Conservation (phyloP, 2,329 filamentous ascomycete species). For the Calonectria henricotiae region DNA sequence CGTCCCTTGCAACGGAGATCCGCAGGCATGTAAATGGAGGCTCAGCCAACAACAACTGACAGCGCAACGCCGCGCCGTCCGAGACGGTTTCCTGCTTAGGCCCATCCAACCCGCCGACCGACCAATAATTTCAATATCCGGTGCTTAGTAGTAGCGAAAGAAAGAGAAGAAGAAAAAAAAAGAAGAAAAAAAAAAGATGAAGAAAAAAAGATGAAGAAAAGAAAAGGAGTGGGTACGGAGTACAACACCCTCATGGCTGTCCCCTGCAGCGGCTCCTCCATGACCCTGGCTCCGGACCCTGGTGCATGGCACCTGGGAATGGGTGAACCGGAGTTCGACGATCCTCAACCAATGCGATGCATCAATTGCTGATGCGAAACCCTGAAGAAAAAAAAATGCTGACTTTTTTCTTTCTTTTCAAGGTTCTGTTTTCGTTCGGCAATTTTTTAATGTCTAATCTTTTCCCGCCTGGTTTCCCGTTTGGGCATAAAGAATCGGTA, state of each 20-base stretch:
- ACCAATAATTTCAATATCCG: neutral
- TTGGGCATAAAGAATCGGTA: neutral
- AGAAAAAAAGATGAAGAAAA: neutral
- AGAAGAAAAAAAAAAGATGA: neutral
- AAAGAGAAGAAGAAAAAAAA: too few species aligned
- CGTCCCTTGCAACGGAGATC: neutral
- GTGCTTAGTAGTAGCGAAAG: neutral
- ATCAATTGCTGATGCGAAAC: conserved; percentile 18
- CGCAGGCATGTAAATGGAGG: too few species aligned
- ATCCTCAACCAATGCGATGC: conserved; percentile 19
- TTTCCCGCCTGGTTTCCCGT: neutral
- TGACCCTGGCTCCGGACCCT: neutral
- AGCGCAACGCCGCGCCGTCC: neutral
- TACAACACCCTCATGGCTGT: neutral
- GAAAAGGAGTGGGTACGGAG: neutral
- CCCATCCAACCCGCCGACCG: neutral
- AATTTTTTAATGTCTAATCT: neutral
- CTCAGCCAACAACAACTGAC: conserved; percentile 11
- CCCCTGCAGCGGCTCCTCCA: conserved; percentile 18
- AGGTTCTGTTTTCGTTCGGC: neutral
- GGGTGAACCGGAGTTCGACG: conserved; percentile 22
- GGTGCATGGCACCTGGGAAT: conserved; percentile 14
- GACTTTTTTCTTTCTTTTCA: neutral
- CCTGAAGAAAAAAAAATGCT: conserved; percentile 8
- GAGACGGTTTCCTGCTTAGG: neutral